phyloP scores from a whole-genome alignment of 106 monocot genomes.

The Chionographis japonica region DNA sequence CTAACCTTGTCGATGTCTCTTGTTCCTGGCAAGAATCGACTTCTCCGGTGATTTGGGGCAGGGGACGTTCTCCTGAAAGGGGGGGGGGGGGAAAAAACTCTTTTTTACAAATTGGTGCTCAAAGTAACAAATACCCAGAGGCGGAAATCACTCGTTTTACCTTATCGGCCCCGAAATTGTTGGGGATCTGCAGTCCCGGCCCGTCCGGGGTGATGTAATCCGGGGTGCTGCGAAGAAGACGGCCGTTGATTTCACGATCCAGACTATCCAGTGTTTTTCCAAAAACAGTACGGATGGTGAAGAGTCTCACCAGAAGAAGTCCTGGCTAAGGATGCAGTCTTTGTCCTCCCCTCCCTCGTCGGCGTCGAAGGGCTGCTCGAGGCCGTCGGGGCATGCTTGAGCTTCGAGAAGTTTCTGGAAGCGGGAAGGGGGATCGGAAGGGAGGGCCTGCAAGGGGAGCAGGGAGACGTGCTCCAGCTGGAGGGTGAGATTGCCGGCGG shows the following conservation, averaged over 20 bases:
- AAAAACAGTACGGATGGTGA: not conserved
- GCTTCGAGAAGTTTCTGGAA: conserved; percentile 46
- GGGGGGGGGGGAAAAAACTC: conserved; percentile 2
- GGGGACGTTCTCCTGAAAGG: conserved; percentile 47
- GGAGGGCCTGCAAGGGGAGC: conserved; percentile 7
- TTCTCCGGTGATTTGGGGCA: conserved; percentile 93
- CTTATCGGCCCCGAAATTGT: conserved; percentile 57
- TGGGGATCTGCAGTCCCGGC: conserved; percentile 32
- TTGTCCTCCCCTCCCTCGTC: conserved; percentile 21
- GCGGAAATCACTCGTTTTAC: conserved; percentile 14
- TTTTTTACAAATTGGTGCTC: not conserved
- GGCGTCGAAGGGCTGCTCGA: not conserved
- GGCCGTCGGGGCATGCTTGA: not conserved
- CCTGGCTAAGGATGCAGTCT: conserved; percentile 86
- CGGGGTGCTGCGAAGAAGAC: conserved; percentile 53
- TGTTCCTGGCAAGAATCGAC: conserved; percentile 43
- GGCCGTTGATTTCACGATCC: too few relatives aligned
- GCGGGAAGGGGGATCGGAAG: conserved; percentile 12
- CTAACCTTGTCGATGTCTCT: conserved; percentile 55
- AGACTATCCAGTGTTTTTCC: too few relatives aligned
- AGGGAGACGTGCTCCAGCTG: conserved; percentile 46
- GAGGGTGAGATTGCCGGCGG: conserved; percentile 30
- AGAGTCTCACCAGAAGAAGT: conserved; percentile 72
- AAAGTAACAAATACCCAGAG: not conserved
- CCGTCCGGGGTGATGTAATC: conserved; percentile 91